These are phyloP conservation scores for Clarireedia sp. DNA, from an alignment of 2,329 filamentous ascomycete species.

Conservation along the genomic window DNA sequence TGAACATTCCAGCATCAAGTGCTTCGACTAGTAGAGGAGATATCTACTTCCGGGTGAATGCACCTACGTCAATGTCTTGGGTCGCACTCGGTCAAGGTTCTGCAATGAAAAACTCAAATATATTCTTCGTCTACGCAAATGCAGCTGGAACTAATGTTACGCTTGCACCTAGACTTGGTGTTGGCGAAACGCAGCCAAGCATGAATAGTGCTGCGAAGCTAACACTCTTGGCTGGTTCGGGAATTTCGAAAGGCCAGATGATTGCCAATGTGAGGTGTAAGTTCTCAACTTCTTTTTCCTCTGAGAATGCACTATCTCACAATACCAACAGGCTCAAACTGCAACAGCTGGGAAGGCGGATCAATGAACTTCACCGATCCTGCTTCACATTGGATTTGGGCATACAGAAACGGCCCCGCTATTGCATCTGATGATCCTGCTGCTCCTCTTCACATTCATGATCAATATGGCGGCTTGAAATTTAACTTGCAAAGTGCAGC, in stretches of 20 bases:
- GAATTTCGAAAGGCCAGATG: constrained; percentile 44
- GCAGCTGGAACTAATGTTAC: constrained; percentile 46
- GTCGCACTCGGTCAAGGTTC: constrained; percentile 48
- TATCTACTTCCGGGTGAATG: constrained; percentile 50
- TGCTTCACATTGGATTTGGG: constrained; percentile 44
- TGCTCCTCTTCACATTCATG: constrained; percentile 39
- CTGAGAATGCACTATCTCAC: constrained; percentile 4
- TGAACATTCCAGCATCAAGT: constrained; percentile 47
- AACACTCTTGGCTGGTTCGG: constrained; percentile 44
- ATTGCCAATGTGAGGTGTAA: constrained; percentile 47
- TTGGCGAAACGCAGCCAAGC: constrained; percentile 36
- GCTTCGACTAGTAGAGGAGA: constrained; percentile 43
- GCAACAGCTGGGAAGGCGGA: constrained; percentile 44
- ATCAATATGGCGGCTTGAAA: constrained; percentile 33
- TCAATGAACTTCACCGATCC: constrained; percentile 39
- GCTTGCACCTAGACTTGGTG: constrained; percentile 42
- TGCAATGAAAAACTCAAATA: constrained; percentile 46
- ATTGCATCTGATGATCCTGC: constrained; percentile 39
- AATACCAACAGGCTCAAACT: constrained; percentile 37
- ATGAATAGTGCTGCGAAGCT: constrained; percentile 36
- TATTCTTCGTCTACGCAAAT: constrained; percentile 51
- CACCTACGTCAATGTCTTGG: constrained; percentile 45
- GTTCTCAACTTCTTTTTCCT: constrained; percentile 9
- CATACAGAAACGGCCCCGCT: constrained; percentile 36
- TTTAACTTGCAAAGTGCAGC: constrained; percentile 42